Base-by-base conservation (phyloP, 2,329 filamentous ascomycete species). In the Alternaria sp. region DNA sequence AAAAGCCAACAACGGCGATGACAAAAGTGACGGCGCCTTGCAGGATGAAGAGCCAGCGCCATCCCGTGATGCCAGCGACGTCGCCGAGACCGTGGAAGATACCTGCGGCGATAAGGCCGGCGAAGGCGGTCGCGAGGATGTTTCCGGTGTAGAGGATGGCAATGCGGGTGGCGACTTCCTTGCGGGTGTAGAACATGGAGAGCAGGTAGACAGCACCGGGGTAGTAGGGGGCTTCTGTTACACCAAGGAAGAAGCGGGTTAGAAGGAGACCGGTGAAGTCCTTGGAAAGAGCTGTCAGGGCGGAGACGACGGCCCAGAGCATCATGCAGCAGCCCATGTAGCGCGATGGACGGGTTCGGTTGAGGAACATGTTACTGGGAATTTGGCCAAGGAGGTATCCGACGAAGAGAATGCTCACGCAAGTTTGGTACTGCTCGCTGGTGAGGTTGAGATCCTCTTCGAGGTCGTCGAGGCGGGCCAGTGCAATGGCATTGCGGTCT, bases 401-500 rank as follows among this genome's bases (percentile, higher is more conserved):
- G 26, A 75, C 72, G 14, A 73, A 73, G 3, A 74, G 60, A 30
- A 71, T 74, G 10, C 65, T 69, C 23, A 73, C 71, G 33, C 68
- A 72, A 2, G 73, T 75, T 28, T 75, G 69, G 37, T 71, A 73
- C 21, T 73, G 67, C 3, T 63, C 66, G 61, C 66, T 67, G 43
- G 6, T 60, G 26, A 73, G 67, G 30, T 81, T 74, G 18, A 90
- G 80, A 58, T 90, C 88, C 3, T 81, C 78, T 60, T 89, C 85
- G 14, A 91, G 80, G 11, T 88, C 88, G 72, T 87, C 86, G 53
- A 91, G 82, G 15, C 86, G 84, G 0, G 89, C 89, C 3, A 88
- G 84, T 2, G 88, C 87, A 67, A 91, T 89, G 74, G 90, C 89
- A 75, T 89, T 89, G 33, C 87, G 83, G 69, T 89, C 87, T 45